A percentile compares a stretch with the other conserved stretches of the same genome.
phyloP scores from a whole-genome alignment of 805 yeast species.

The Saturnispora sanitii region DNA sequence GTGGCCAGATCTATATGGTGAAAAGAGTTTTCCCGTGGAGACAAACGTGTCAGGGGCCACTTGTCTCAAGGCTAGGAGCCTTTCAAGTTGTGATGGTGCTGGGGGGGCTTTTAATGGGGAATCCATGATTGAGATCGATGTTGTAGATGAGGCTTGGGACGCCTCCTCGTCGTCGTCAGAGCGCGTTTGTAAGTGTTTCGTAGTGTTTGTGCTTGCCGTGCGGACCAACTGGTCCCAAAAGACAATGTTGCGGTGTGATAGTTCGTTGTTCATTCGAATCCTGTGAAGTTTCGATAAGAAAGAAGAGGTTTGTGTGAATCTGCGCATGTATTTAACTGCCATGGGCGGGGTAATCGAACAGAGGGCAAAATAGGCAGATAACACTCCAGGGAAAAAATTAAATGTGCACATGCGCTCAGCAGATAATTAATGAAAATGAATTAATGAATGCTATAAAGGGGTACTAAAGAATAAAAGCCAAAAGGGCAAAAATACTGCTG shows the following conservation, averaged over 20 bases:
- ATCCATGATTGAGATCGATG: neutral
- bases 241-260: neutral
- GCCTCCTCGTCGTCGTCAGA: slow-evolving; percentile 6
- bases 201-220: too few relatives aligned
- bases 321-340: too few relatives aligned
- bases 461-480: neutral
- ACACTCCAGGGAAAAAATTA: too few relatives aligned
- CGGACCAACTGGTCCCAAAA: neutral
- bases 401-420: neutral
- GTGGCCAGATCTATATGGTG: slow-evolving; percentile 31
- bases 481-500: neutral
- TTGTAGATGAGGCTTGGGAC: neutral
- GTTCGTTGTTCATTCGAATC: neutral
- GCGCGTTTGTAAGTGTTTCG: too few relatives aligned
- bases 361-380: too few relatives aligned
- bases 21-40: slow-evolving; percentile 22
- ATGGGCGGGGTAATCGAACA: neutral
- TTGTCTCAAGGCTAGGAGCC: slow-evolving; percentile 17
- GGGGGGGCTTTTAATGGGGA: neutral
- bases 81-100: slow-evolving; percentile 15
- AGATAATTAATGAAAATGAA: too few relatives aligned
- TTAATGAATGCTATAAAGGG: too few relatives aligned
- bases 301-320: too few relatives aligned
- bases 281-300: too few relatives aligned
- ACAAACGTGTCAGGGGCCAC: slow-evolving; percentile 17